Percentiles rank a stretch among this genome's conserved stretches.
Evolutionary conservation across 768 basidiomycete genomes (phyloP).

Genomic region (Rhizopogon sp.): DNA sequence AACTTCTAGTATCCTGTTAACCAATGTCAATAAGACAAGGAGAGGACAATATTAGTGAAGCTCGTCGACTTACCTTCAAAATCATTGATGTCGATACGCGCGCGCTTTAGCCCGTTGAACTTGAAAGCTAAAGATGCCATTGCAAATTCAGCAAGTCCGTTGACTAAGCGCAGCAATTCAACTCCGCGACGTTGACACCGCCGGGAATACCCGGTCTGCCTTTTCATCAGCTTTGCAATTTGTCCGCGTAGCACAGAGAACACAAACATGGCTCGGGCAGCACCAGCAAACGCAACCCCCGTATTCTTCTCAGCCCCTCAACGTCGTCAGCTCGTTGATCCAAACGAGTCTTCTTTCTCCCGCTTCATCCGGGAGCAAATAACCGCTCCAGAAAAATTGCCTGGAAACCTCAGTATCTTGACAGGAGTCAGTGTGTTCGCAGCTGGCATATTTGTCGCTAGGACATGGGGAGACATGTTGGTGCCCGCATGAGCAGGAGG

Average conservation of each 20-base stretch:
- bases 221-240: background rate
- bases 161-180: background rate
- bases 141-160: background rate
- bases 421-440: slow-evolving; percentile 64
- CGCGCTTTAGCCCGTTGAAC: no score
- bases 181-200: background rate
- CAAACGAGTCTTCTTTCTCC: slow-evolving; percentile 60
- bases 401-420: slow-evolving; percentile 68
- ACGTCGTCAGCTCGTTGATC: slow-evolving; percentile 40
- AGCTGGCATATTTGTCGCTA: slow-evolving; percentile 63
- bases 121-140: no score
- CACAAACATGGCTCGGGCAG: slow-evolving; percentile 57
- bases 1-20: no score
- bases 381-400: slow-evolving; percentile 65
- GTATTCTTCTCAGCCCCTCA: slow-evolving; percentile 42
- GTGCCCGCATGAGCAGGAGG: slow-evolving; percentile 48
- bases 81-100: no score
- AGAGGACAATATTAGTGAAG: no score
- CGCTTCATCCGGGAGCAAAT: slow-evolving; percentile 56
- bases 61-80: no score
- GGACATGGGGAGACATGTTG: slow-evolving; percentile 76
- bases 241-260: background rate
- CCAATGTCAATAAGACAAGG: no score
- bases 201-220: background rate
- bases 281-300: slow-evolving; percentile 49